Conservation (phyloP, 495 filamentous ascomycete species). For the Talaromyces borbonicus region DNA sequence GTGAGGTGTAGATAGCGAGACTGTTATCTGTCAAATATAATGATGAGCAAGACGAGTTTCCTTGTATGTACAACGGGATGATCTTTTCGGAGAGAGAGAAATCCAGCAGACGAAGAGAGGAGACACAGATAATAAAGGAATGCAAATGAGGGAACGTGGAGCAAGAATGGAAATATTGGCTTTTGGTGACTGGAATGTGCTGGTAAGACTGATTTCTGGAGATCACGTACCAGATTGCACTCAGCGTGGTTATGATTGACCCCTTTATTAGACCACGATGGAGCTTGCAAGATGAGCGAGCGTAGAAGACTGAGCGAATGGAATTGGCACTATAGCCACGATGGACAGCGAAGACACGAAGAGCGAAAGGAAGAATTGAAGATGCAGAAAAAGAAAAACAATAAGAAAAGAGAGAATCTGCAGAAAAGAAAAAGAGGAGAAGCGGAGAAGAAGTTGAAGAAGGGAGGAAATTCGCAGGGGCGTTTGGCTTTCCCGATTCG, state of each 20-base stretch:
- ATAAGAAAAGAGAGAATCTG: conserved; percentile 2
- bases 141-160: too few species aligned
- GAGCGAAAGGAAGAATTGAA: conserved; percentile 1
- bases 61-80: background rate
- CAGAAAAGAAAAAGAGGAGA: conserved; percentile 8
- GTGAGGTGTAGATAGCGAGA: background rate
- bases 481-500: background rate
- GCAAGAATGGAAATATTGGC: too few species aligned
- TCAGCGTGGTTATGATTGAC: too few species aligned
- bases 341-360: background rate
- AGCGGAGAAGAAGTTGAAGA: background rate
- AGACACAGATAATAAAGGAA: too few species aligned
- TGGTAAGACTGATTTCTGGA: too few species aligned
- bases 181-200: too few species aligned
- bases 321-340: too few species aligned
- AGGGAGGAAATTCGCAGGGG: conserved; percentile 9
- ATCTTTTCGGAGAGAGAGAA: conserved; percentile 5
- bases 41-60: background rate
- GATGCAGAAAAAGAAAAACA: background rate
- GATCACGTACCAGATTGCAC: too few species aligned
- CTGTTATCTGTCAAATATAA: background rate
- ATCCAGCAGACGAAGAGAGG: too few species aligned
- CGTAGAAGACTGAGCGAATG: too few species aligned
- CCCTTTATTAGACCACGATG: too few species aligned
- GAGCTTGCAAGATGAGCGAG: too few species aligned